Base-by-base conservation (phyloP, 2,329 filamentous ascomycete genomes). In the Talaromyces sp. region DNA sequence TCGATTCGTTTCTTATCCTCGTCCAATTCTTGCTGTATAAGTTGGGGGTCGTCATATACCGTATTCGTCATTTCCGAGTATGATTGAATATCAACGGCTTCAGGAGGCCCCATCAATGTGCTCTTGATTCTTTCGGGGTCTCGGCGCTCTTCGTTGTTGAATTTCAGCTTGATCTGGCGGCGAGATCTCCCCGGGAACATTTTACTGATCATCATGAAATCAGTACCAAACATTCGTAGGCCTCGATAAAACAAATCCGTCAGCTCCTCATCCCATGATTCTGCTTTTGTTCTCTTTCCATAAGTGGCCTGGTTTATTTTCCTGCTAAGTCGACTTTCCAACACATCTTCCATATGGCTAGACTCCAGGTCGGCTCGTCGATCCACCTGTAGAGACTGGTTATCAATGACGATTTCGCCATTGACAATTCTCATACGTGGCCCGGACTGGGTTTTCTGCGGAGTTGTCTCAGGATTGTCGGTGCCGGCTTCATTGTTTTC, bases 121-220 rank as follows among this genome's bases (percentile, higher is more conserved):
- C 77, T 73, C 58, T 81, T 82, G 43, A 88, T 80, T 17, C 80
- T 72, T 17, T 78, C 73, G 0, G 83, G 80, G 65, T 86, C 78
- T 5, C 80, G 73, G 26, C 81, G 79, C 69, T 88, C 84, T 70
- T 88, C 86, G 41, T 82, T 82, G 29, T 79, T 81, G 72, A 86
- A 88, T 66, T 88, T 88, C 17, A 80, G 71, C 70, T 88, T 88
- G 66, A 88, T 84, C 66, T 84, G 81, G n/a, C 80, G 78, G n/a
- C 86, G 77, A 10, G 81, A 84, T 53, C 81, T 77, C 11, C 81
- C 81, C 0, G 83, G 82, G 64, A 88, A 87, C 74, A 88, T 78
- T 62, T 84, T 83, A 66, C 80, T 82, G 64, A 88, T 86, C 72
- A 87, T 83, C 72, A 81, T 80, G 65, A 88, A 88, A 68, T 88